Conservation (phyloP, 768 basidiomycete genomes). For the Naganishia randhawae region DNA sequence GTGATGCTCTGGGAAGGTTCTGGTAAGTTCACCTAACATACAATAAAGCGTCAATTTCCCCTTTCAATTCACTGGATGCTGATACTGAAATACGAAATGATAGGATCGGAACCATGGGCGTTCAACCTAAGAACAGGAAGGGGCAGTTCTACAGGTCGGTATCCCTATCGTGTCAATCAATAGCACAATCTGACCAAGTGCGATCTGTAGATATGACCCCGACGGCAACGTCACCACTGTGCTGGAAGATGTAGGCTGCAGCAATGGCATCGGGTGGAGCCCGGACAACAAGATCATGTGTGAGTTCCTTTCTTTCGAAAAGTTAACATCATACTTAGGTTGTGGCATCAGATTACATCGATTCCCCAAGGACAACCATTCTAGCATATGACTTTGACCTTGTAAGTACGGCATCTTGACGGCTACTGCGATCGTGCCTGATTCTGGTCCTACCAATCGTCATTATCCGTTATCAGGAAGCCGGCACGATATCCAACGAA, state of each 20-base stretch:
- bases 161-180: not conserved
- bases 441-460: not conserved
- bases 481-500: slow-evolving; percentile 34
- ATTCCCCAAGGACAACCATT: slow-evolving; percentile 38
- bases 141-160: slow-evolving; percentile 26
- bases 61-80: not conserved
- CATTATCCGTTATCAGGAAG: slow-evolving; percentile 1
- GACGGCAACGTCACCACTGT: slow-evolving; percentile 38
- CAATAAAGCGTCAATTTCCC: not conserved
- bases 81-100: not conserved
- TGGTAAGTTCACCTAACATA: slow-evolving; percentile 28
- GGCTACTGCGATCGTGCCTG: too few relatives aligned
- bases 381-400: slow-evolving; percentile 37
- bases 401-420: slow-evolving; percentile 13
- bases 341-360: slow-evolving; percentile 42
- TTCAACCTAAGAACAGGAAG: not conserved
- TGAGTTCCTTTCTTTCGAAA: slow-evolving; percentile 1
- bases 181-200: not conserved
- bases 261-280: slow-evolving; percentile 46
- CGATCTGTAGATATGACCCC: slow-evolving; percentile 38
- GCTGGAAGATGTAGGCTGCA: slow-evolving; percentile 36
- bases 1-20: slow-evolving; percentile 41
- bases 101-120: slow-evolving; percentile 31
- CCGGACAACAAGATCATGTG: slow-evolving; percentile 45
- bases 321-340: not conserved